Conservation (phyloP, 2,329 filamentous ascomycete genomes). For the Aspergillus sp. region DNA sequence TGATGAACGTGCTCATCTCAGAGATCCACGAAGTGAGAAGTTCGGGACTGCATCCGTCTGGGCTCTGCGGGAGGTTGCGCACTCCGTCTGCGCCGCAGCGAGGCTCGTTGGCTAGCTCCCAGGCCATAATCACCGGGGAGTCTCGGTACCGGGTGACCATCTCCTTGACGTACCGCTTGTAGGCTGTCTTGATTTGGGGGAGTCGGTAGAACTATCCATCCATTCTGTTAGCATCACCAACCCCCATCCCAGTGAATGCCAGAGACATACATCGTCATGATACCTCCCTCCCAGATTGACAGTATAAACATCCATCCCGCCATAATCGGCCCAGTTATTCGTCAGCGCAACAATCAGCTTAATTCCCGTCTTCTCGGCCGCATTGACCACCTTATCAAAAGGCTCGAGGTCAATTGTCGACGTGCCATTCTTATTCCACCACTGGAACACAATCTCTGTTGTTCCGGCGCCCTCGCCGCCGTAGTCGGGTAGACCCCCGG, state of each 20-base stretch:
- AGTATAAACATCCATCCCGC: conserved; percentile 17
- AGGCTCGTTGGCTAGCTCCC: conserved; percentile 18
- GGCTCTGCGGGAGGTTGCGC: conserved; percentile 13
- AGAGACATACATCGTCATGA: conserved; percentile 16
- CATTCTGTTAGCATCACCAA: background rate
- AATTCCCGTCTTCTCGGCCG: conserved; percentile 12
- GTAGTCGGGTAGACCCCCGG: conserved; percentile 13
- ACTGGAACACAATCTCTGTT: conserved; percentile 16
- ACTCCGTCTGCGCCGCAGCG: conserved; percentile 14
- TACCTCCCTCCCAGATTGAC: conserved; percentile 14
- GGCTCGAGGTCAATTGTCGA: conserved; percentile 15
- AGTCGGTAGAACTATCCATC: conserved; percentile 16
- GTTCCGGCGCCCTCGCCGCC: conserved; percentile 13
- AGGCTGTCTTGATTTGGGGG: conserved; percentile 11
- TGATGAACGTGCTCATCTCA: conserved; percentile 18
- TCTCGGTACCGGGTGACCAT: conserved; percentile 14
- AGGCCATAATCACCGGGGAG: conserved; percentile 14
- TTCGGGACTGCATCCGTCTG: conserved; percentile 9
- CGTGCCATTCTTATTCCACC: conserved; percentile 12
- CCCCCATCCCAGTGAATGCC: too few species aligned
- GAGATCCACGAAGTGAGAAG: conserved; percentile 13
- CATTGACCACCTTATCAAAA: conserved; percentile 17
- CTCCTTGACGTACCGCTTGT: conserved; percentile 16
- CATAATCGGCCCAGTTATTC: conserved; percentile 19
- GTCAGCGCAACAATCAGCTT: conserved; percentile 15